These are phyloP conservation scores for Volvox africanus DNA, from an alignment of 139 green algal genomes.

Conservation along the genomic window DNA sequence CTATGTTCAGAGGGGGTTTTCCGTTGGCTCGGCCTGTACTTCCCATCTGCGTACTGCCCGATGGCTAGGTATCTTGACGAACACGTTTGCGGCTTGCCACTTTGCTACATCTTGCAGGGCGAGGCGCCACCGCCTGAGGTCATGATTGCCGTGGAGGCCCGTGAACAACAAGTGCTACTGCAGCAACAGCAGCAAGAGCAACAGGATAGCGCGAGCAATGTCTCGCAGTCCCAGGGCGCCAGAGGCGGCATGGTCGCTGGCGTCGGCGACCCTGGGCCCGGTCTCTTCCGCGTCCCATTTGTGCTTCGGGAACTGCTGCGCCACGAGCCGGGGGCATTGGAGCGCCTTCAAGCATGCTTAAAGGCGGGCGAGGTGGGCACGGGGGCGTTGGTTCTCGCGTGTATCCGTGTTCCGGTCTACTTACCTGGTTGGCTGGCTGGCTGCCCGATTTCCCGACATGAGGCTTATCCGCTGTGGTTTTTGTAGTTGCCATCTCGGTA, in stretches of 20 bases:
- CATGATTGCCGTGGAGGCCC: not conserved
- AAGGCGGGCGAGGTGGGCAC: conserved; percentile 20
- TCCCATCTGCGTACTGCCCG: too few species aligned
- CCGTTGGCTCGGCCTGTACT: too few species aligned
- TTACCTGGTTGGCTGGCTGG: not conserved
- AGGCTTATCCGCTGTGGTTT: too few species aligned
- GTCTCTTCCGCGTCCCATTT: conserved; percentile 16
- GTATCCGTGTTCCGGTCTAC: too few species aligned
- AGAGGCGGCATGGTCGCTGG: not conserved
- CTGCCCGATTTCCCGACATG: not conserved
- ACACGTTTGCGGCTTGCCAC: too few species aligned
- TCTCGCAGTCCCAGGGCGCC: not conserved
- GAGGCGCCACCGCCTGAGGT: not conserved
- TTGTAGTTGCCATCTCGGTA: too few species aligned
- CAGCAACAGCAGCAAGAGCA: not conserved
- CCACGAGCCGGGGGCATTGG: conserved; percentile 31
- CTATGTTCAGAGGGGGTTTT: too few species aligned
- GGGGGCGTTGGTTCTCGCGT: too few species aligned
- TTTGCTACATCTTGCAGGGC: not conserved
- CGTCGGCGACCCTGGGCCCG: not conserved
- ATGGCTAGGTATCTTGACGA: too few species aligned
- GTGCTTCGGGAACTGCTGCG: conserved; percentile 21
- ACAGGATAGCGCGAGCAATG: not conserved
- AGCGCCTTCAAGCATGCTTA: conserved; percentile 25
- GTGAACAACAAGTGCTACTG: not conserved